phyloP scores from a whole-genome alignment of 1,284 basidiomycete species.

The Ustilago esculenta region DNA sequence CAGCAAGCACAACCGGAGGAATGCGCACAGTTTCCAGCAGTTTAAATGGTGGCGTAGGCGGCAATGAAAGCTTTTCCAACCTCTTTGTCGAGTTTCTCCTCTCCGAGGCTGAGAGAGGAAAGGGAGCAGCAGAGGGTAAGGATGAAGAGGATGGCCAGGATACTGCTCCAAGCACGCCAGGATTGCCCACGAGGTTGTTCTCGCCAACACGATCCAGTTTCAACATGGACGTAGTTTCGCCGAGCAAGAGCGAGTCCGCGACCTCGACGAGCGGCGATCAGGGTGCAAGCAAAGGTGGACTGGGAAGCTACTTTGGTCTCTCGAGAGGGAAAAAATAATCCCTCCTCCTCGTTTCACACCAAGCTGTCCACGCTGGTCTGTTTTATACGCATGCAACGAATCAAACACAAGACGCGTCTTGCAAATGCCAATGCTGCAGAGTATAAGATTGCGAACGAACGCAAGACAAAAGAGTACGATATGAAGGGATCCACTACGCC shows the following conservation, averaged over 20 bases:
- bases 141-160: background rate
- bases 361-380: too few species aligned
- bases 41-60: slow-evolving; percentile 4
- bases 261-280: too few species aligned
- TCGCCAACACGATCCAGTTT: slow-evolving; percentile 2
- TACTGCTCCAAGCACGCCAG: background rate
- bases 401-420: background rate
- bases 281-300: too few species aligned
- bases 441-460: too few species aligned
- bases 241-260: slow-evolving; percentile 6
- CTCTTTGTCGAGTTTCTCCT: slow-evolving; percentile 66
- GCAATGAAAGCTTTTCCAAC: slow-evolving; percentile 61
- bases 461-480: too few species aligned
- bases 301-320: slow-evolving; percentile 33
- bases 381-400: too few species aligned
- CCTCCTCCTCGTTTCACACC: too few species aligned
- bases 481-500: slow-evolving; percentile 13
- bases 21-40: background rate
- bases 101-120: slow-evolving; percentile 57
- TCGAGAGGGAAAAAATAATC: slow-evolving; percentile 12
- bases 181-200: slow-evolving; percentile 2
- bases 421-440: background rate
- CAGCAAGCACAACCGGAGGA: background rate
- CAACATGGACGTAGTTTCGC: background rate
- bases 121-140: slow-evolving; percentile 15